Percentiles rank a stretch among this genome's conserved stretches.
Evolutionary conservation across 2,329 filamentous ascomycete genomes (phyloP).

Genomic region (Lojkania enalia): DNA sequence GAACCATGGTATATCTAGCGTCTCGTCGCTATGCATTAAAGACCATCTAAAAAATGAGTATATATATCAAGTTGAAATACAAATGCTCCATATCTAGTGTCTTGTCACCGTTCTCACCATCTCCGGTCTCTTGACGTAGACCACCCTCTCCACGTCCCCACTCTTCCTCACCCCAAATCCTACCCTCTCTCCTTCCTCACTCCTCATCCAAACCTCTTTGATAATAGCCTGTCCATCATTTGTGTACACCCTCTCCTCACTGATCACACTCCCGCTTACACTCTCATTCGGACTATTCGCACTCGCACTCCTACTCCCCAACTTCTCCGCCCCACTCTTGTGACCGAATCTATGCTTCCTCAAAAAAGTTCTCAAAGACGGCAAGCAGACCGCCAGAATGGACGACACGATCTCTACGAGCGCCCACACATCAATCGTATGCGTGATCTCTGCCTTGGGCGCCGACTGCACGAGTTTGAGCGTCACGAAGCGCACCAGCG

Average conservation of each 20-base stretch:
- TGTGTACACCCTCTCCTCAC: background rate
- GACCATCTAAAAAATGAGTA: too few species aligned
- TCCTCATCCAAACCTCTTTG: constrained; percentile 1
- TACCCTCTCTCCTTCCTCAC: background rate
- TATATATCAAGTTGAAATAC: too few species aligned
- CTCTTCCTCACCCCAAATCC: constrained; percentile 1
- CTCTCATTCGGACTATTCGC: background rate
- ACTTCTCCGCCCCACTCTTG: constrained; percentile 4
- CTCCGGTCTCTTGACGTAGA: constrained; percentile 4
- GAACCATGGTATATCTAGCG: too few species aligned
- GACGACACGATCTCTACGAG: constrained; percentile 35
- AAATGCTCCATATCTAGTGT: too few species aligned
- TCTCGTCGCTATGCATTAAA: too few species aligned
- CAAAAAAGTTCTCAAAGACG: constrained; percentile 27
- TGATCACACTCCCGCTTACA: background rate
- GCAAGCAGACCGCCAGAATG: constrained; percentile 33
- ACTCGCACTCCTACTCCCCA: constrained; percentile 4
- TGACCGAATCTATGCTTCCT: constrained; percentile 12
- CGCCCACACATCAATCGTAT: constrained; percentile 41
- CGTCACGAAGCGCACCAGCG: constrained; percentile 31
- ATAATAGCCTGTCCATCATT: background rate
- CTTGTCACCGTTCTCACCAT: too few species aligned
- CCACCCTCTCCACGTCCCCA: background rate
- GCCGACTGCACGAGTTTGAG: constrained; percentile 28
- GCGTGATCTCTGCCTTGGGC: constrained; percentile 31